These are phyloP conservation scores for Ustilago bromivora DNA, from an alignment of 1,284 basidiomycete genomes.

Conservation along the genomic window DNA sequence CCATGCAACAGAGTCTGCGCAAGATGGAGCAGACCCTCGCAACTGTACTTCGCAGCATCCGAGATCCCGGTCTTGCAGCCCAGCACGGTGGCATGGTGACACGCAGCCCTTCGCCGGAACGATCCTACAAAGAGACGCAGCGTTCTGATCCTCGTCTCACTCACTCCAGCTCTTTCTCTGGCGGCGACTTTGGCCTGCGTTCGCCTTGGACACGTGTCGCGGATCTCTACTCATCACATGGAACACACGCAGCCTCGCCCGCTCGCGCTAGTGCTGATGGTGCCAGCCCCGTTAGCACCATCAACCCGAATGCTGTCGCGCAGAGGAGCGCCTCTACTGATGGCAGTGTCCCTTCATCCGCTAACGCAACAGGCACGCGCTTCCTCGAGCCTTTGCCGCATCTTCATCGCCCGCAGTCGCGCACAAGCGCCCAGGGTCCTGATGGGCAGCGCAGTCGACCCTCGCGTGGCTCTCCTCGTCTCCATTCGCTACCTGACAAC, in stretches of 20 bases:
- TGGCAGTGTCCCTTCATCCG: conserved; percentile 34
- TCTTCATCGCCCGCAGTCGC: conserved; percentile 36
- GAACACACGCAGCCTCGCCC: conserved; percentile 23
- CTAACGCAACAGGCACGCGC: conserved; percentile 34
- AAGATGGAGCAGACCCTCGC: conserved; percentile 68
- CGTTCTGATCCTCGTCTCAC: conserved; percentile 38
- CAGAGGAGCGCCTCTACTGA: conserved; percentile 48
- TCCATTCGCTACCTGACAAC: conserved; percentile 71
- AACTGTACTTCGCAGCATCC: conserved; percentile 62
- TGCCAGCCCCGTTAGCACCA: conserved; percentile 42
- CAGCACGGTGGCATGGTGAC: conserved; percentile 57
- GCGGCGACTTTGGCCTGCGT: conserved; percentile 26
- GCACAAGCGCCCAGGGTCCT: conserved; percentile 14
- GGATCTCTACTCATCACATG: conserved; percentile 30
- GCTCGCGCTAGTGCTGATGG: conserved; percentile 32
- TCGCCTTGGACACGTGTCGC: conserved; percentile 37
- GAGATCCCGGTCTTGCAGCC: conserved; percentile 54
- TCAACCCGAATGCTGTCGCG: conserved; percentile 50
- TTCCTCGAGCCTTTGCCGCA: conserved; percentile 55
- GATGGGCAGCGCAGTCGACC: conserved; percentile 33
- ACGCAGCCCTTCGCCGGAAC: conserved; percentile 44
- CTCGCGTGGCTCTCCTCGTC: conserved; percentile 48
- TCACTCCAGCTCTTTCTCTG: conserved; percentile 34
- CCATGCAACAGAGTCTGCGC: conserved; percentile 65
- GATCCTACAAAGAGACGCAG: conserved; percentile 5